Evolutionary conservation across 2,329 filamentous ascomycete genomes (phyloP).

Genomic region (Chaetomiaceae sp.): DNA sequence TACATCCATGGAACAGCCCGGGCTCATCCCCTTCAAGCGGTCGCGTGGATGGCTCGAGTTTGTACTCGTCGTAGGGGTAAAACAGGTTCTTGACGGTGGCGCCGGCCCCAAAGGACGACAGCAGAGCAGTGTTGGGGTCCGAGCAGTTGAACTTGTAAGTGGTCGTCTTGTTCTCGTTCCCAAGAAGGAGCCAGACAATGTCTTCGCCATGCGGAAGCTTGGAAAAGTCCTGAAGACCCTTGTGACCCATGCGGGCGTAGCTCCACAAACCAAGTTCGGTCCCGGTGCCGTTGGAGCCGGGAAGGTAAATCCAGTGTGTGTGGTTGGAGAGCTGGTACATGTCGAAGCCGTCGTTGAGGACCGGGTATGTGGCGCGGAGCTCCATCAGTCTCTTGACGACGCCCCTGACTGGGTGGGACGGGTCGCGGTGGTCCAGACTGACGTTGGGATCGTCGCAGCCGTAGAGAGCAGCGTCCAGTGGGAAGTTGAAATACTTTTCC

Average conservation of each 20-base stretch:
- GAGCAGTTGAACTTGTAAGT: constrained; percentile 47
- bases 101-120: constrained; percentile 51
- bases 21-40: constrained; percentile 45
- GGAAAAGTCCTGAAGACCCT: constrained; percentile 35
- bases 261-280: constrained; percentile 57
- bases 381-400: constrained; percentile 59
- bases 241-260: constrained; percentile 51
- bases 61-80: constrained; percentile 56
- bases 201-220: constrained; percentile 31
- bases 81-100: constrained; percentile 60
- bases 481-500: constrained; percentile 55
- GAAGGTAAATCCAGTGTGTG: constrained; percentile 47
- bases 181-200: constrained; percentile 47
- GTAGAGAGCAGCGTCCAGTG: constrained; percentile 46
- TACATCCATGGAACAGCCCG: constrained; percentile 48
- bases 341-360: constrained; percentile 56
- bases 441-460: constrained; percentile 54
- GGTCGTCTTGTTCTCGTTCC: constrained; percentile 46
- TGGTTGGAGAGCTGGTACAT: constrained; percentile 54
- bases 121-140: constrained; percentile 42
- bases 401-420: constrained; percentile 57
- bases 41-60: constrained; percentile 41
- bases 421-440: constrained; percentile 58
- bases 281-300: constrained; percentile 47
- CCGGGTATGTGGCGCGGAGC: constrained; percentile 51